phyloP scores from a whole-genome alignment of 805 yeast species.

The Starmera caribaea region DNA sequence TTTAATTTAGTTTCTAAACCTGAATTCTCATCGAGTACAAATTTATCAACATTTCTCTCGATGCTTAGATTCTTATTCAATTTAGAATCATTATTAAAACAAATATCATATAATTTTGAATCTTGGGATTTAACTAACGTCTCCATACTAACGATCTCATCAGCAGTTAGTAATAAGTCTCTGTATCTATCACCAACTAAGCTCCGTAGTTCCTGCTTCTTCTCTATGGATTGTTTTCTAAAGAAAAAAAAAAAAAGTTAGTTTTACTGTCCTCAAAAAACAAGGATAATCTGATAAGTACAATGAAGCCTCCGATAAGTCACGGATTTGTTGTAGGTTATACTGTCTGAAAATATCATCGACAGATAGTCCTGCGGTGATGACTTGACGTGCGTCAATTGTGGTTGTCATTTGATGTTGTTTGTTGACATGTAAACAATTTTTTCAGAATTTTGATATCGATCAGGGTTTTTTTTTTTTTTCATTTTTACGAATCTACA shows the following conservation, averaged over 20 bases:
- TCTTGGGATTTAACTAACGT: constrained; percentile 10
- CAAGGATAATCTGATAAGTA: background rate
- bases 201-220: constrained; percentile 10
- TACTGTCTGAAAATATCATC: constrained; percentile 1
- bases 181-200: constrained; percentile 18
- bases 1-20: background rate
- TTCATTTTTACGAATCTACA: too few species aligned
- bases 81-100: constrained; percentile 10
- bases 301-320: background rate
- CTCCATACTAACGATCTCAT: constrained; percentile 15
- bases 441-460: too few species aligned
- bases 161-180: constrained; percentile 17
- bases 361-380: background rate
- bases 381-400: background rate
- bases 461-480: too few species aligned
- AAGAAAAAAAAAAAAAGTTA: too few species aligned
- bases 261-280: background rate
- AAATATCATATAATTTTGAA: constrained; percentile 10
- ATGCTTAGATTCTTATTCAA: constrained; percentile 7
- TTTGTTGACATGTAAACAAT: too few species aligned
- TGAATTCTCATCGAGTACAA: background rate
- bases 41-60: constrained; percentile 8
- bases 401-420: too few species aligned
- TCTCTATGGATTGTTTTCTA: background rate
- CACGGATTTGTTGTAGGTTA: background rate